Evolutionary conservation across 2,329 filamentous ascomycete species (phyloP), one percentile per base, ranked within the genome.

Genomic region (Phaeosphaeria sp.): DNA sequence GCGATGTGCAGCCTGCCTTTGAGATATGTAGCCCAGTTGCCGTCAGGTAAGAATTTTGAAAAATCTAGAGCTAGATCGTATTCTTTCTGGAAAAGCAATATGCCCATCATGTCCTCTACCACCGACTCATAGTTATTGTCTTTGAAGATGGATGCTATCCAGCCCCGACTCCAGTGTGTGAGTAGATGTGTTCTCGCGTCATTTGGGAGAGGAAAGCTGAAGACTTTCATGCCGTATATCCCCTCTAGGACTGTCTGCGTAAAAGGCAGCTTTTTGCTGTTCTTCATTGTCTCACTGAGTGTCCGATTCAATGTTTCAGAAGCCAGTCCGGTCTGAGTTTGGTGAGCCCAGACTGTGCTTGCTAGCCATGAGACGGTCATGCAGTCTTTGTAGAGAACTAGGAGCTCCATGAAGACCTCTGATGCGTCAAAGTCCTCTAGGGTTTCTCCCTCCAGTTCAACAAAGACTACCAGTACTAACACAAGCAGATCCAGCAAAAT

Each of bases 401-500:
- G 86, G 18, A 99, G 82, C 55, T 89, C 84, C n/a, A 83, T 80
- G 33, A 95, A 81, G 6, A 97, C 82, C 47, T 86, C 68, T 6
- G 68, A 65, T 6, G 74, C 83, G 68, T 87, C 79, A 77, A 90
- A 94, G 36, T 94, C 86, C 3, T 83, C 80, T 1, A 86, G 86
- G 17, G 90, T 86, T 42, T 92, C 88, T 43, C 89, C 87, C 63
- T 88, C 86, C 41, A 89, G 89, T 73, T 95, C 90, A 3, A 68
- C 57, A 43, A 71, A 71, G 83, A 98, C 90, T 75, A 97, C 93
- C 10, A 95, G 85, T 17, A 96, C 83, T 6, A 99, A 83, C 2
- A 95, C 84, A 2, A 98, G 81, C 56, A 98, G 86, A 70, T 94
- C 92, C 61, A 96, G 87, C 50, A 96, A 87, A 9, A 95, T 82